Conservation (phyloP, 768 basidiomycete species). For the Boletus rex-veris region DNA sequence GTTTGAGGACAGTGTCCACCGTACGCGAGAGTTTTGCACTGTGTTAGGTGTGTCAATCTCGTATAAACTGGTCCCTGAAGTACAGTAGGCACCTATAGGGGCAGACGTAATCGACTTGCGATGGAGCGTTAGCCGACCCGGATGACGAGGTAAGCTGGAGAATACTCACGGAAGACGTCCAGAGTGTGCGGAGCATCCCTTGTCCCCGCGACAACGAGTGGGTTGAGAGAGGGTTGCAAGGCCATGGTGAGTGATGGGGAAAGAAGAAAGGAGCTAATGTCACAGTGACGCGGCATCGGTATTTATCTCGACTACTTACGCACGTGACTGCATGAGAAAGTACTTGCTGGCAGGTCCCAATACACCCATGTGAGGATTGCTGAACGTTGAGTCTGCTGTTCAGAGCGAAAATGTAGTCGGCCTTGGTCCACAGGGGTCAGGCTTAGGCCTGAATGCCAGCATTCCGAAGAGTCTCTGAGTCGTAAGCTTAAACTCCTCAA, state of each 20-base stretch:
- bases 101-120: slow-evolving; percentile 80
- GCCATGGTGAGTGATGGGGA: slow-evolving; percentile 50
- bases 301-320: neutral
- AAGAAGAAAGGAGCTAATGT: neutral
- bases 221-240: slow-evolving; percentile 67
- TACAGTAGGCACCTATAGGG: slow-evolving; percentile 57
- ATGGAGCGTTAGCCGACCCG: neutral
- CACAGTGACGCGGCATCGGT: neutral
- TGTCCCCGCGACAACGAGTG: slow-evolving; percentile 60
- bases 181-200: slow-evolving; percentile 68
- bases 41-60: neutral
- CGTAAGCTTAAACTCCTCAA: too few relatives aligned
- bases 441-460: too few relatives aligned
- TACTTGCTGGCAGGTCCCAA: too few relatives aligned
- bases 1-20: slow-evolving; percentile 59
- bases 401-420: too few relatives aligned
- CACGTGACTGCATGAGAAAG: slow-evolving; percentile 1
- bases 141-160: neutral
- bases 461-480: too few relatives aligned
- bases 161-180: slow-evolving; percentile 66
- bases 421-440: too few relatives aligned
- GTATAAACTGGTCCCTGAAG: neutral
- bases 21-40: slow-evolving; percentile 61
- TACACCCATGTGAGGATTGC: too few relatives aligned
- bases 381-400: too few relatives aligned